Conservation (phyloP, 106 monocot genomes). For the Acorus calamus region DNA sequence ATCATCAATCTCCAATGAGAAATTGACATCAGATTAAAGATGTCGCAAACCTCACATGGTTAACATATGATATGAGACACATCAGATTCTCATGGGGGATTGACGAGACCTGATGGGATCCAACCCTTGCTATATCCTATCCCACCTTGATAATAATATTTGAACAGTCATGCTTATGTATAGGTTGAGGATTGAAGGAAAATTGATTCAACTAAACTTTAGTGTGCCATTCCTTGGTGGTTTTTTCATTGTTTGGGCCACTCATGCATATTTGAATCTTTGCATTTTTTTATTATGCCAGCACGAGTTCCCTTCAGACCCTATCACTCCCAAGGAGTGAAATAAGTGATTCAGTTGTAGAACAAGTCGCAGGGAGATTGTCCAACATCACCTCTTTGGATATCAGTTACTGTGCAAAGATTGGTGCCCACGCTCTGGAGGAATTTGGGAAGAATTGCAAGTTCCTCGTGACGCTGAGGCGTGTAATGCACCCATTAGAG, state of each 20-base stretch:
- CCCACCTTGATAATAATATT: too few relatives aligned
- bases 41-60: too few relatives aligned
- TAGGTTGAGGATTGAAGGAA: too few relatives aligned
- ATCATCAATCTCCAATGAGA: too few relatives aligned
- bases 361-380: slow-evolving; percentile 52
- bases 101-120: too few relatives aligned
- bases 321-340: slow-evolving; percentile 71
- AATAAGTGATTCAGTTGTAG: slow-evolving; percentile 60
- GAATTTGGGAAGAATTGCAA: slow-evolving; percentile 71
- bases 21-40: too few relatives aligned
- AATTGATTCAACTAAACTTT: background rate
- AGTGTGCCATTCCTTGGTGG: background rate
- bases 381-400: slow-evolving; percentile 69
- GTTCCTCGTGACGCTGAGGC: slow-evolving; percentile 39
- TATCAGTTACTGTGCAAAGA: slow-evolving; percentile 75
- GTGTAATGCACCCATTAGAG: slow-evolving; percentile 69
- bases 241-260: background rate
- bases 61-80: too few relatives aligned
- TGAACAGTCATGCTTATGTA: too few relatives aligned
- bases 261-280: background rate
- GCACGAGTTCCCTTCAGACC: slow-evolving; percentile 55
- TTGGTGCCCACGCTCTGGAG: slow-evolving; percentile 57
- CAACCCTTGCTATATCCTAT: too few relatives aligned
- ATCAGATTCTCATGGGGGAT: too few relatives aligned
- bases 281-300: slow-evolving; percentile 25